Evolutionary conservation across 306 rosid species (phyloP), one percentile per base, ranked within the genome.

Genomic region (Oxytropis ochrocephala): DNA sequence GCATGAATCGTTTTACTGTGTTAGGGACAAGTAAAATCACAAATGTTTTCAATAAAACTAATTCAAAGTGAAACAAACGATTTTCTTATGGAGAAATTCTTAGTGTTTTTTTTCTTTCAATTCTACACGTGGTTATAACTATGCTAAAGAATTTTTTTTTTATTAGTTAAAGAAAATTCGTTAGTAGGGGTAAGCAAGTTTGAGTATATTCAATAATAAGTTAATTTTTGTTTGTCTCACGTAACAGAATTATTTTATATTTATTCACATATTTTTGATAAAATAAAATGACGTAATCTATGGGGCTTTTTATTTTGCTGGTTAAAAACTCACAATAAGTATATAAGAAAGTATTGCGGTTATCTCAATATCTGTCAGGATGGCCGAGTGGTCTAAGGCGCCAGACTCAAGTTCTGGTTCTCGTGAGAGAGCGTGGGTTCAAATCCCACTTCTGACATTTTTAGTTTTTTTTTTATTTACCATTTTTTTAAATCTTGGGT

Each of bases 311-410:
- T 24, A 1, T 2, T 2, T 24, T 3, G 3, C 3, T 2, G 3
- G 3, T 24, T 3, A 24, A 24, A 24, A 3, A 2, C 29, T 2
- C 3, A 24, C 3, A 4, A 24, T 1, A 24, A 24, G 3, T 1
- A 24, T 24, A 24, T 24, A 24, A 24, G 2, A 24, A 24, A 2
- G 3, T 0, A 24, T 1, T 24, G 3, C 29, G 29, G 3, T 0
- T 2, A 24, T 0, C 3, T 1, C 3, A 24, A 0, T 4, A 24
- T 0, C 0, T 10, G 81, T 77, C 81, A 77, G 81, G 81, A 69
- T 77, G 81, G 81, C 81, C 81, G 81, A 77, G 81, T 77, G 81
- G 81, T 77, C 81, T 77, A 77, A 77, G 81, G 81, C 76, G 76
- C 81, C 81, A 77, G 81, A 77, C 81, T 77, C 81, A 77, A 77